Evolutionary conservation across 139 green algal genomes (phyloP).

Genomic region (Closterium sp.): DNA sequence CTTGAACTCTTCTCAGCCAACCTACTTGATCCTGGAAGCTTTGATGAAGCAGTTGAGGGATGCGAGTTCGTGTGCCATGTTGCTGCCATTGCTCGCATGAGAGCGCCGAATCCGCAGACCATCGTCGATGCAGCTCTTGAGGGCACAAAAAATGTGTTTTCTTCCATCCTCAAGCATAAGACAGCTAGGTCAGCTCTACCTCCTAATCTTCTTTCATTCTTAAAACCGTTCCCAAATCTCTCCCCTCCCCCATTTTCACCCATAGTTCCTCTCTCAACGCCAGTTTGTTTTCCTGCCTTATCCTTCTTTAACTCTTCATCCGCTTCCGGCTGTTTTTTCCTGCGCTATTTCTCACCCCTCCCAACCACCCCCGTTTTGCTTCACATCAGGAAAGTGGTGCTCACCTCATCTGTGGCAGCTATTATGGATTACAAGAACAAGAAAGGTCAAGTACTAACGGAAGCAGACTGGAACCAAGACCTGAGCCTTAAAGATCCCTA

Average conservation of each 20-base stretch:
- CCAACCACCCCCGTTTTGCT: no score
- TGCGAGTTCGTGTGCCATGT: slow-evolving; percentile 73
- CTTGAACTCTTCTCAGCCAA: slow-evolving; percentile 41
- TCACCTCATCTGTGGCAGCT: no score
- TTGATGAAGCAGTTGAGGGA: slow-evolving; percentile 58
- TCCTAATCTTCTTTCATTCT: no score
- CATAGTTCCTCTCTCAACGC: not conserved
- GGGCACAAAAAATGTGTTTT: slow-evolving; percentile 67
- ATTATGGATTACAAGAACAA: not conserved
- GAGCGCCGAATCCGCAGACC: slow-evolving; percentile 54
- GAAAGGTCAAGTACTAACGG: not conserved
- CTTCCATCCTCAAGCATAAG: slow-evolving; percentile 54
- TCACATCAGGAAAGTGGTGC: no score
- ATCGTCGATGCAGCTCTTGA: slow-evolving; percentile 69
- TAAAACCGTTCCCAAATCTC: not conserved
- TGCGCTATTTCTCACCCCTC: no score
- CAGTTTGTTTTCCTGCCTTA: not conserved
- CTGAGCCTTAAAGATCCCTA: not conserved
- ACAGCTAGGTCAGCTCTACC: slow-evolving; percentile 1
- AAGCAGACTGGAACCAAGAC: not conserved
- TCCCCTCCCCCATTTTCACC: not conserved
- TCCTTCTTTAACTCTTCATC: not conserved
- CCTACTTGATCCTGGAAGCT: slow-evolving; percentile 49
- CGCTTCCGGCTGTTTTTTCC: no score
- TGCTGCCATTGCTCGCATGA: slow-evolving; percentile 68